Base-by-base conservation (phyloP, 2,329 filamentous ascomycete species). In the Ceratocystis ficicola region DNA sequence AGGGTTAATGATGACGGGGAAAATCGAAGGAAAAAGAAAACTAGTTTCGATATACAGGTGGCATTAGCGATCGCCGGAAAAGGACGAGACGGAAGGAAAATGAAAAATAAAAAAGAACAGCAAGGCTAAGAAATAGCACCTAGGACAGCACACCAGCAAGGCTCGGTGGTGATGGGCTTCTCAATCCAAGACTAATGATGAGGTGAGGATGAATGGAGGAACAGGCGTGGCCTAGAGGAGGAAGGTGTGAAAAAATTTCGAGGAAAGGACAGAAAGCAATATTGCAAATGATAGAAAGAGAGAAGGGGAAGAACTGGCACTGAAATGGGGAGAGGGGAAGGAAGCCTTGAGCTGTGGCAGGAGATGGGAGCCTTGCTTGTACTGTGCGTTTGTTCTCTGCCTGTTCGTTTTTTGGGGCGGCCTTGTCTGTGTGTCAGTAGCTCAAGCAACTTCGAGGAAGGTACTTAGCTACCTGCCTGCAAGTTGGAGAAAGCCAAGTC, bases 41-140 rank as follows among this genome's bases (percentile, higher is more conserved):
- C 41, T 64, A n/a, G 50, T 28, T 46, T 72, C 69, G 72, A 72
- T 73, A 70, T 69, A 72, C 71, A 72, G 71, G 69, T 70, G 68
- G 71, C 71, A 72, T 73, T 71, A 71, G 65, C 63, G 64, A 63
- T 66, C 44, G 57, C 32, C 57, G 46, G 32, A 44, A 64, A 44
- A 55, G 30, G 55, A 59, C 28, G 25, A 59, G 25, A 22, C 46
- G 55, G 46, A 32, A 57, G 36, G 36, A 59, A 59, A 44, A 7
- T 8, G 30, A 22, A 64, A 12, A 44, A 30, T 44, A 44, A 30
- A 64, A 46, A 55, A 55, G 22, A 57, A 69, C 69, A 70, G 70
- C 69, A 70, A 60, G 65, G 44, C 36, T 41, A 41, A 63, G 50
- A 63, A 44, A 64, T 30, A 64, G 44, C 28, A 41, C 46, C 25